These are phyloP conservation scores for Serendipita sp. DNA, from an alignment of 1,284 basidiomycete species.

Conservation along the genomic window DNA sequence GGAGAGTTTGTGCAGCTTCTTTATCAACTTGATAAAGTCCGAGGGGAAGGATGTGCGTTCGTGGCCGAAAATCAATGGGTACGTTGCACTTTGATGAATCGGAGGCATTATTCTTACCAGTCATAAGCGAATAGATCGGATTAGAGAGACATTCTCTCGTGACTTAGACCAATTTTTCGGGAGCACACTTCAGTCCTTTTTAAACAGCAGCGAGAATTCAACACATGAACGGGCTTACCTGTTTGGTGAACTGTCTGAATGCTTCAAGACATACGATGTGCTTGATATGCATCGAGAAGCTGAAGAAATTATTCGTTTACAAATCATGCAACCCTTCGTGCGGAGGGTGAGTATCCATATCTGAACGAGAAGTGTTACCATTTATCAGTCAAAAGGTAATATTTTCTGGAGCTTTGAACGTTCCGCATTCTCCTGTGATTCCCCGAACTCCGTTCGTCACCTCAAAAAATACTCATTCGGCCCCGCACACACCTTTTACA, in stretches of 20 bases:
- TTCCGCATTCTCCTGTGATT: conserved; percentile 56
- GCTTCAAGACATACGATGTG: conserved; percentile 68
- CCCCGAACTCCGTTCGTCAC: conserved; percentile 50
- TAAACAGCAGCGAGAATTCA: conserved; percentile 17
- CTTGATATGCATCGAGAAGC: conserved; percentile 73
- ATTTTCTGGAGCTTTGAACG: conserved; percentile 48
- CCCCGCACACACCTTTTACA: conserved; percentile 35
- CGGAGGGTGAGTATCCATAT: conserved; percentile 40
- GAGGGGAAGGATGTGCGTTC: conserved; percentile 57
- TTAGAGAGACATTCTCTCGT: conserved; percentile 65
- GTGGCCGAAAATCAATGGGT: conserved; percentile 77
- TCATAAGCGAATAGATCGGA: conserved; percentile 59
- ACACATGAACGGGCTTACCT: conserved; percentile 54
- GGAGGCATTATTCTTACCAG: conserved; percentile 9
- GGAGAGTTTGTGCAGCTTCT: conserved; percentile 85
- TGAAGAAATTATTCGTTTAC: conserved; percentile 64
- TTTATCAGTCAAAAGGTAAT: conserved; percentile 39
- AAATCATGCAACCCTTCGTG: conserved; percentile 59
- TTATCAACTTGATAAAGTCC: conserved; percentile 77
- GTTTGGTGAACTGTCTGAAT: conserved; percentile 55
- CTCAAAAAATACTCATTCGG: conserved; percentile 22
- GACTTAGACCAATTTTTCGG: conserved; percentile 74
- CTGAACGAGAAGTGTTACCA: conserved; percentile 1
- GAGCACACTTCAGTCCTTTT: conserved; percentile 33
- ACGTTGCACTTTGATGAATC: conserved; percentile 27